Evolutionary conservation across 768 basidiomycete genomes (phyloP), one percentile per base, ranked within the genome.

Genomic region (Lactarius psammicola): DNA sequence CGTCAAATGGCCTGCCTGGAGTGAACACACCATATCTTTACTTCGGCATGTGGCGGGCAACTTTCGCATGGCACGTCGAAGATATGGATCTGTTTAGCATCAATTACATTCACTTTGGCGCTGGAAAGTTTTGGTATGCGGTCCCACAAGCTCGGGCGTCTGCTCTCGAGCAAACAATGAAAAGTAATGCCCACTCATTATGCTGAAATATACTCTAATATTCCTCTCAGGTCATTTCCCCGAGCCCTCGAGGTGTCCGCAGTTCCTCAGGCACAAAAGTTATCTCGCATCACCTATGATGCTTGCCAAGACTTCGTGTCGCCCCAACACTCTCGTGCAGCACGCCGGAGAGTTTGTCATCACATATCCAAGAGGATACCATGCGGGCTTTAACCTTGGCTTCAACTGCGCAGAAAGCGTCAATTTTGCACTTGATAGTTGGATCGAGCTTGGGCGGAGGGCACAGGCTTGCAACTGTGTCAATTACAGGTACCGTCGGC

Each of bases 21-120:
- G 97, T 99, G 56, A 98, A 98, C 73, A 89, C 94, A 3, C 96
- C 96, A 0, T 98, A 98, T 75, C 84, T 98, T 2, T 98, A 98
- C 76, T 98, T 95, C 74, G 97, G 97, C 69, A 98, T 98, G 95
- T 99, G 97, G 97, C 83, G 95, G 59, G 96, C 96, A 28, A 94
- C 94, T 0, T 98, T 98, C 76, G 93, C 95, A 0, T 99, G 97
- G 96, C 97, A 99, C 72, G 97, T 99, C 56, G 97, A 99, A 76
- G 97, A 99, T 76, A 97, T 98, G 92, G 97, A 99, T 73, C 82
- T 99, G 1, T 98, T 96, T 77, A 95, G 94, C 63, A 98, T 99
- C 79, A 99, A 99, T 74, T 98, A 95, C 75, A 93, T 99, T 62
- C 97, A 99, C 76, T 98, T 98, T 71, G 97, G 97, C 0, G 95